These are phyloP conservation scores for Microsporum ferrugineum DNA, from an alignment of 2,329 filamentous ascomycete species.

Conservation along the genomic window DNA sequence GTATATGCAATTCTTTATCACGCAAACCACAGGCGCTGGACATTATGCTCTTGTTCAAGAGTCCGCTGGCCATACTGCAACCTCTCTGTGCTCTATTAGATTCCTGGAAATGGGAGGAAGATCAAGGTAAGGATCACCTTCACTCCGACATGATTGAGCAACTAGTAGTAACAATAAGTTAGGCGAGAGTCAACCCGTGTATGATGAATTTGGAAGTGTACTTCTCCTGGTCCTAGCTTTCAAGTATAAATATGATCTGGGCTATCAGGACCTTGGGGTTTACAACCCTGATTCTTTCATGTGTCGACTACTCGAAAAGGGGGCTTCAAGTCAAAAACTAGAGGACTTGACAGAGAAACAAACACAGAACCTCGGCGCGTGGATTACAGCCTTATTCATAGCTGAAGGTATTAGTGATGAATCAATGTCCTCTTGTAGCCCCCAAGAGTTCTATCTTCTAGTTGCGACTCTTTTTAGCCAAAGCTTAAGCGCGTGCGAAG, in stretches of 20 bases:
- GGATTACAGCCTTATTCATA: conserved; percentile 52
- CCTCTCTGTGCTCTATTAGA: conserved; percentile 49
- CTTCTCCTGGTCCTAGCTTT: conserved; percentile 48
- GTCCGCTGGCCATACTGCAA: conserved; percentile 44
- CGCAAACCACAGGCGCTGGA: conserved; percentile 47
- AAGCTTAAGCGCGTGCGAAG: conserved; percentile 47
- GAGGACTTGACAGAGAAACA: conserved; percentile 45
- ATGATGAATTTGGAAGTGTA: conserved; percentile 54
- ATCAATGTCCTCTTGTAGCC: conserved; percentile 52
- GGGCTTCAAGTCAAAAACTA: conserved; percentile 37
- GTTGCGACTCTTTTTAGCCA: conserved; percentile 52
- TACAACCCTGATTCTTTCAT: conserved; percentile 43
- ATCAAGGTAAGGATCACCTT: conserved; percentile 38
- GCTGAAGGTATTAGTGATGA: conserved; percentile 54
- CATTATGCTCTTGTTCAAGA: conserved; percentile 50
- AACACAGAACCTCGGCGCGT: conserved; percentile 45
- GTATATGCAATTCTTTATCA: conserved; percentile 47
- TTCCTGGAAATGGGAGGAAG: conserved; percentile 54
- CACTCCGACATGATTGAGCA: background rate
- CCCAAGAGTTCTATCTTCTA: conserved; percentile 53
- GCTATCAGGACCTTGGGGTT: conserved; percentile 43
- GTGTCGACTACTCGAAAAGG: conserved; percentile 41
- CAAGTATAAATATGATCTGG: conserved; percentile 47
- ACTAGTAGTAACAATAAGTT: background rate
- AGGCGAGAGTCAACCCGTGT: conserved; percentile 52